Conservation (phyloP, 2,329 filamentous ascomycete genomes). For the Fusarium denticulatum region DNA sequence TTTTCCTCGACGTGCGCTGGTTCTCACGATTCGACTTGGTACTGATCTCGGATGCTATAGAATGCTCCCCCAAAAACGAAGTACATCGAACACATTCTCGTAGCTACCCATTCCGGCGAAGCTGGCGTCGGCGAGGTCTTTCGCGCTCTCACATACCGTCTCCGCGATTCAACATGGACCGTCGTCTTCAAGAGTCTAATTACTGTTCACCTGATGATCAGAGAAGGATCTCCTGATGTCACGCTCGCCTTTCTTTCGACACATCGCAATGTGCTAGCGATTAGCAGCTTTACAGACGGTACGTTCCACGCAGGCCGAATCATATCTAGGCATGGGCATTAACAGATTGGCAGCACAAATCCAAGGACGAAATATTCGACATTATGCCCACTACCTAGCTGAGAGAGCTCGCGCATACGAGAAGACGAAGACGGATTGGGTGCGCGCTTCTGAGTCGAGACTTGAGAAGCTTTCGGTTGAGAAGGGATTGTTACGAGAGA, state of each 20-base stretch:
- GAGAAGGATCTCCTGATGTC: constrained; percentile 89
- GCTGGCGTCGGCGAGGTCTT: constrained; percentile 96
- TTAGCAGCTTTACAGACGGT: constrained; percentile 94
- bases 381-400: constrained; percentile 88
- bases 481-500: constrained; percentile 91
- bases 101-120: constrained; percentile 94
- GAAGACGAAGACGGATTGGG: constrained; percentile 89
- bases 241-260: constrained; percentile 86
- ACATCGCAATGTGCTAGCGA: constrained; percentile 83
- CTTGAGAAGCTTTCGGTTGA: constrained; percentile 89
- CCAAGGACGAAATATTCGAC: constrained; percentile 92
- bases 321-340: neutral
- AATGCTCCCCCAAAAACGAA: constrained; percentile 97
- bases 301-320: constrained; percentile 49
- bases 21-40: neutral
- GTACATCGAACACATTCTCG: constrained; percentile 97
- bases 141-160: constrained; percentile 84
- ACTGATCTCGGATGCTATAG: constrained; percentile 54
- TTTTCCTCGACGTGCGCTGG: neutral
- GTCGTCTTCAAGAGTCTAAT: constrained; percentile 98
- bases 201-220: constrained; percentile 96
- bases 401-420: constrained; percentile 84
- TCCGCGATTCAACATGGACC: constrained; percentile 99
- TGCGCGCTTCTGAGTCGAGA: constrained; percentile 81
- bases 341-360: constrained; percentile 75